Evolutionary conservation across 805 yeast genomes (phyloP).

Genomic region (Saturnispora quitensis): DNA sequence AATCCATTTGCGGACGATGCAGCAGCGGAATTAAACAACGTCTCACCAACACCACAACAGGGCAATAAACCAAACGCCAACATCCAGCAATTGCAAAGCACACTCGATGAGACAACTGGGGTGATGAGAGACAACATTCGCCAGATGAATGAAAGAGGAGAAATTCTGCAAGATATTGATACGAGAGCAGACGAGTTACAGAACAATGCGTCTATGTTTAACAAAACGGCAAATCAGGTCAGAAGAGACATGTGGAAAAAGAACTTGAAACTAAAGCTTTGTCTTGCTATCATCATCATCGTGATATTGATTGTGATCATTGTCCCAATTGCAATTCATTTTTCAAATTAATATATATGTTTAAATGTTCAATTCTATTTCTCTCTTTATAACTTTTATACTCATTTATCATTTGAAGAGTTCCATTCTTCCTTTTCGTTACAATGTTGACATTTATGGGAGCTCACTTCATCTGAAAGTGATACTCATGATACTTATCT

Average conservation of each 20-base stretch:
- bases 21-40: conserved; percentile 18
- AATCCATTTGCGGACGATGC: conserved; percentile 28
- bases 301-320: conserved; percentile 76
- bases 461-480: too few species aligned
- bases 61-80: conserved; percentile 11
- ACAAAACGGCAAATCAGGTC: conserved; percentile 93
- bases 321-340: conserved; percentile 91
- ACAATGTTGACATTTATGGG: too few species aligned
- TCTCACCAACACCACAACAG: conserved; percentile 4
- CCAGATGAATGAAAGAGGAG: conserved; percentile 92
- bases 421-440: too few species aligned
- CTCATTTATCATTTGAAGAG: neutral
- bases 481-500: too few species aligned
- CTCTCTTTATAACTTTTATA: neutral
- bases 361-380: neutral
- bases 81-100: conserved; percentile 24
- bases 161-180: conserved; percentile 82
- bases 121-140: conserved; percentile 96
- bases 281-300: conserved; percentile 72
- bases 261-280: conserved; percentile 92
- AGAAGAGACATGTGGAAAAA: conserved; percentile 99
- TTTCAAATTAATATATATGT: conserved; percentile 28
- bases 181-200: conserved; percentile 91
- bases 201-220: conserved; percentile 86
- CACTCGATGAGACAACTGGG: conserved; percentile 74